Evolutionary conservation across 2,329 filamentous ascomycete species (phyloP).

Genomic region (Arthrobotrys entomopaga): DNA sequence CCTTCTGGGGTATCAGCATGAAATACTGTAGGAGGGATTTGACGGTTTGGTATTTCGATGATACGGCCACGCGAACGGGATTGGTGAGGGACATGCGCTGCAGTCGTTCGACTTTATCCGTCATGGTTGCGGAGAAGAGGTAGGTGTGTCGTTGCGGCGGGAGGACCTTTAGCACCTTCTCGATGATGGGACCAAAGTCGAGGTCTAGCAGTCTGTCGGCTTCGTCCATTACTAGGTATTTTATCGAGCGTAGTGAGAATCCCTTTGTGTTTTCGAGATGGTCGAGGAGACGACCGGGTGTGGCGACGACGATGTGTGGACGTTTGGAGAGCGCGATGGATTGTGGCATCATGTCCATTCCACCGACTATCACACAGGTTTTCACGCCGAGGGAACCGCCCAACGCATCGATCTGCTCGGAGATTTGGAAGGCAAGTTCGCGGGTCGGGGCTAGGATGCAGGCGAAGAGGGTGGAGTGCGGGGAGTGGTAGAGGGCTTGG

Average conservation of each 20-base stretch:
- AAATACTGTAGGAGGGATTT: conserved; percentile 87
- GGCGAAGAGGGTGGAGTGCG: conserved; percentile 85
- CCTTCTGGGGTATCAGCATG: conserved; percentile 82
- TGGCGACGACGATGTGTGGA: conserved; percentile 92
- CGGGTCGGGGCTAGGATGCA: conserved; percentile 91
- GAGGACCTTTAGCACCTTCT: conserved; percentile 91
- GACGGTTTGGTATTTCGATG: conserved; percentile 88
- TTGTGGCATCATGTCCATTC: conserved; percentile 95
- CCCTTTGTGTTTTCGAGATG: conserved; percentile 97
- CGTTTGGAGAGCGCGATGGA: conserved; percentile 92
- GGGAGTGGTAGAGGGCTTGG: conserved; percentile 76
- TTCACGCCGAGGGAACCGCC: conserved; percentile 88
- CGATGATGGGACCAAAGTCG: conserved; percentile 90
- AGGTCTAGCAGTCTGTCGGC: conserved; percentile 91
- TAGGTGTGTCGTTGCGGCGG: conserved; percentile 79
- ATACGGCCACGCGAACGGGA: conserved; percentile 83
- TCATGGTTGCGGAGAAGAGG: conserved; percentile 95
- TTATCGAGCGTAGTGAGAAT: conserved; percentile 82
- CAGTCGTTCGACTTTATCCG: conserved; percentile 88
- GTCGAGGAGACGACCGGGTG: conserved; percentile 86
- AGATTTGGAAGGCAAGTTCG: conserved; percentile 92
- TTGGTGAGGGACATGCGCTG: conserved; percentile 89
- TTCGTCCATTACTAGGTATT: conserved; percentile 94
- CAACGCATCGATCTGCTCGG: conserved; percentile 84
- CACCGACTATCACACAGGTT: conserved; percentile 86